Conservation (phyloP, 176 grass and related monocot genomes). For the Cenchrus fungigraminus region DNA sequence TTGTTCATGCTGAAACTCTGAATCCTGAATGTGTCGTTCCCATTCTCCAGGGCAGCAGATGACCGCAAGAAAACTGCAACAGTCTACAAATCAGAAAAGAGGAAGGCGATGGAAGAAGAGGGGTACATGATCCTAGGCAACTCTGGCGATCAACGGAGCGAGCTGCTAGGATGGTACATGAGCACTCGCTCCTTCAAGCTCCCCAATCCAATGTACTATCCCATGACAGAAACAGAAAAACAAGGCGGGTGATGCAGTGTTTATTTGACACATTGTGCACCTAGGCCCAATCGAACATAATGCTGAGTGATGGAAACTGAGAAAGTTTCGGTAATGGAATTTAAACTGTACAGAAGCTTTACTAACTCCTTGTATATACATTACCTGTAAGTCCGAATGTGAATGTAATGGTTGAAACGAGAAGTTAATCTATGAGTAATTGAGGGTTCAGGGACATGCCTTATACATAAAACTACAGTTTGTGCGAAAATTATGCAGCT, state of each 20-base stretch:
- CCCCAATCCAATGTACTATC: conserved; percentile 84
- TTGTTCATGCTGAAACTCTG: conserved; percentile 20
- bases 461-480: not conserved
- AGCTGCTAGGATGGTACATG: conserved; percentile 64
- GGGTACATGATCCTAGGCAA: conserved; percentile 63
- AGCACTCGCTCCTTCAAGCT: conserved; percentile 82
- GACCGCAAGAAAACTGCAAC: conserved; percentile 62
- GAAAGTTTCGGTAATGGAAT: conserved; percentile 23
- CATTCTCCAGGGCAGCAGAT: conserved; percentile 44
- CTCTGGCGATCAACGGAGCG: conserved; percentile 85
- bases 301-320: conserved; percentile 26
- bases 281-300: not conserved
- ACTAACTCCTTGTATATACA: not conserved
- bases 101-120: conserved; percentile 58
- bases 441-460: too few species aligned
- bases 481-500: not conserved
- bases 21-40: not conserved
- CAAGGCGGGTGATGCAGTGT: conserved; percentile 4
- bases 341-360: conserved; percentile 28
- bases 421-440: not conserved
- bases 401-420: not conserved
- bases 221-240: conserved; percentile 26
- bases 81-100: conserved; percentile 74
- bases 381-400: not conserved
- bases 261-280: conserved; percentile 37